Evolutionary conservation across 176 grass and related monocot species (phyloP), one percentile per base, ranked within the genome.

Genomic region (Eleusine indica): DNA sequence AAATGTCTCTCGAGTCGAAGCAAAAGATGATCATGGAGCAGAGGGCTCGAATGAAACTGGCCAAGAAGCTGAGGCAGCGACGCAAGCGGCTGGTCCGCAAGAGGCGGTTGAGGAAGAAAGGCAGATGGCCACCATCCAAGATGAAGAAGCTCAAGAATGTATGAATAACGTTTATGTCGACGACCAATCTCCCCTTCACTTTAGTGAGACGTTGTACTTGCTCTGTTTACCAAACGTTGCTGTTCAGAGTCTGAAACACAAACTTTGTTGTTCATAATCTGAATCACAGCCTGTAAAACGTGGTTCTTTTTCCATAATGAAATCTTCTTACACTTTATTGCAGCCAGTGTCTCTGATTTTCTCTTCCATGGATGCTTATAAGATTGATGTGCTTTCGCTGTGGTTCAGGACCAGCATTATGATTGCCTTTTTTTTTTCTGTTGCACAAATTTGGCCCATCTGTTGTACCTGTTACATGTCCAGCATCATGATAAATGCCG

Each of bases 141-240:
- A 89, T 91, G 96, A 95, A 90, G 93, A 94, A 98, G 82, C 83
- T 89, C 57, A 88, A 91, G 84, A 95, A 90, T 37, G 86, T 94
- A 7, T 90, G 42, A 86, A 14, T 14, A 9, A 12, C 77, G 19
- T 28, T 35, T 12, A 75, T 80, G 15, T 18, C 12, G 6, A 0
- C 8, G 6, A 0, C 18, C 9, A 22, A 43, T 74, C 40, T 80
- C 11, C 17, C 14, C 73, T 79, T 79, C 42, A 37, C 57, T 73
- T n/a, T 73, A 14, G 4, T 35, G 29, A 81, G 32, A 61, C n/a
- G 6, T 19, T 54, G 65, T 53, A 35, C 38, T 66, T 88, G 80
- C 18, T 76, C 48, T 0, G n/a, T 66, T 17, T 87, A 15, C 68
- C 25, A 9, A 71, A 81, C 77, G 80, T 81, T 89, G 37, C 10